Evolutionary conservation across 1,139 yeast species (phyloP).

Genomic region (Pichia sp.): DNA sequence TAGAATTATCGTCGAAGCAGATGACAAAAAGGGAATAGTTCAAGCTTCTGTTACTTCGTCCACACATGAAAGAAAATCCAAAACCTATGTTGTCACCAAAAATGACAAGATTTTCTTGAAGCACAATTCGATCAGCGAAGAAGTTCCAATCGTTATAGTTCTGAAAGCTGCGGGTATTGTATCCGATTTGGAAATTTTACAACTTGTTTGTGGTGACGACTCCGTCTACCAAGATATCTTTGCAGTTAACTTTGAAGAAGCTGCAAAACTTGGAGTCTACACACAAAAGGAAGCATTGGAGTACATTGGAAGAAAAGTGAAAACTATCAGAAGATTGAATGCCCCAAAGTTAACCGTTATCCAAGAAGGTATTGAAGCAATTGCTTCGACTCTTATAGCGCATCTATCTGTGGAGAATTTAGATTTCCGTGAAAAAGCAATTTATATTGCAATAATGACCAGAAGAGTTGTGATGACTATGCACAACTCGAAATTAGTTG

Average conservation of each 20-base stretch:
- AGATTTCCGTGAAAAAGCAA: constrained; percentile 89
- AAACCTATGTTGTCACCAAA: constrained; percentile 91
- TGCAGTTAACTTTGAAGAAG: constrained; percentile 91
- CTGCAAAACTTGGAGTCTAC: constrained; percentile 77
- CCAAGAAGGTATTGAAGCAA: constrained; percentile 96
- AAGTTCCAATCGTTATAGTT: constrained; percentile 88
- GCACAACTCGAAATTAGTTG: constrained; percentile 92
- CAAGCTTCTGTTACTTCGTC: constrained; percentile 98
- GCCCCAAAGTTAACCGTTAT: constrained; percentile 73
- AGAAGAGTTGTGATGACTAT: constrained; percentile 94
- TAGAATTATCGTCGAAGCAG: constrained; percentile 97
- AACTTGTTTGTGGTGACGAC: constrained; percentile 87
- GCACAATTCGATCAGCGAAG: constrained; percentile 86
- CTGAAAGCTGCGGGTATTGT: constrained; percentile 94
- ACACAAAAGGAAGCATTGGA: constrained; percentile 94
- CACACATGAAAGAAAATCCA: constrained; percentile 95
- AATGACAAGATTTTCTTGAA: constrained; percentile 85
- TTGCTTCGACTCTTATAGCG: constrained; percentile 94
- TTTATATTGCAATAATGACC: constrained; percentile 94
- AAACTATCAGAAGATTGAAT: constrained; percentile 82
- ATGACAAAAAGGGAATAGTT: constrained; percentile 87
- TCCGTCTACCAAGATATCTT: constrained; percentile 86
- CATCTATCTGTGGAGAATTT: constrained; percentile 80
- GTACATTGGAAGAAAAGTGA: constrained; percentile 85
- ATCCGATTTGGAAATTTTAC: constrained; percentile 89